Conservation (phyloP, 1,284 basidiomycete genomes). For the Malassezia arunalokei region DNA sequence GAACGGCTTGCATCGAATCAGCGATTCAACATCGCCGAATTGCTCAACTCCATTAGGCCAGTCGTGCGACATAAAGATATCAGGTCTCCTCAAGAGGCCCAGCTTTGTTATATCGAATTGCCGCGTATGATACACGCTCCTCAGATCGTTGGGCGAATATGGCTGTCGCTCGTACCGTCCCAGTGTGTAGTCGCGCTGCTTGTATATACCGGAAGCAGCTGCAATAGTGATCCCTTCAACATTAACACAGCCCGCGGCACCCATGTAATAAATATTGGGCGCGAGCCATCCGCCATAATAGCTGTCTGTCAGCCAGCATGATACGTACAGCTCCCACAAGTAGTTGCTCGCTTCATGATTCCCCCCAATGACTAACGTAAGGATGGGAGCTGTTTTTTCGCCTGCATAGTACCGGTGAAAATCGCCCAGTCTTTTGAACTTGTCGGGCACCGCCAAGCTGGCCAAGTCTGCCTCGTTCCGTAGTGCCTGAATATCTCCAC, state of each 20-base stretch:
- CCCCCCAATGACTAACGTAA: constrained; percentile 90
- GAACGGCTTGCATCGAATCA: constrained; percentile 70
- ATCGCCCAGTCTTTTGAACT: constrained; percentile 70
- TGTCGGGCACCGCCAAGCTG: constrained; percentile 78
- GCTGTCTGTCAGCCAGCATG: constrained; percentile 5
- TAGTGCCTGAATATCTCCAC: constrained; percentile 79
- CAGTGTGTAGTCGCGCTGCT: constrained; percentile 60
- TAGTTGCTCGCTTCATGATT: constrained; percentile 98
- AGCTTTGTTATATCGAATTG: constrained; percentile 71
- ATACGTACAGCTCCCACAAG: constrained; percentile 77
- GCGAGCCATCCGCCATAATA: constrained; percentile 56
- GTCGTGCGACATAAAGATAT: constrained; percentile 85
- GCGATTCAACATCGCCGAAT: constrained; percentile 58
- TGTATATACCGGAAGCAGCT: constrained; percentile 87
- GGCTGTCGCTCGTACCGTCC: constrained; percentile 55
- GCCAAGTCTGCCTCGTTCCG: constrained; percentile 73
- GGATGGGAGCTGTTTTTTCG: constrained; percentile 63
- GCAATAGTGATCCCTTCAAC: constrained; percentile 69
- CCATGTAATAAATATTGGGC: constrained; percentile 91
- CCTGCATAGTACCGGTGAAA: constrained; percentile 69
- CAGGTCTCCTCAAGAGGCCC: constrained; percentile 57
- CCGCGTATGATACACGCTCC: constrained; percentile 82
- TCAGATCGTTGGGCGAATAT: constrained; percentile 56
- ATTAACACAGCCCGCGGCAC: constrained; percentile 75
- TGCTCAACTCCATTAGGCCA: constrained; percentile 83